Evolutionary conservation across 495 filamentous ascomycete genomes (phyloP), one percentile per base, ranked within the genome.

Genomic region (Trichoderma erinaceum): DNA sequence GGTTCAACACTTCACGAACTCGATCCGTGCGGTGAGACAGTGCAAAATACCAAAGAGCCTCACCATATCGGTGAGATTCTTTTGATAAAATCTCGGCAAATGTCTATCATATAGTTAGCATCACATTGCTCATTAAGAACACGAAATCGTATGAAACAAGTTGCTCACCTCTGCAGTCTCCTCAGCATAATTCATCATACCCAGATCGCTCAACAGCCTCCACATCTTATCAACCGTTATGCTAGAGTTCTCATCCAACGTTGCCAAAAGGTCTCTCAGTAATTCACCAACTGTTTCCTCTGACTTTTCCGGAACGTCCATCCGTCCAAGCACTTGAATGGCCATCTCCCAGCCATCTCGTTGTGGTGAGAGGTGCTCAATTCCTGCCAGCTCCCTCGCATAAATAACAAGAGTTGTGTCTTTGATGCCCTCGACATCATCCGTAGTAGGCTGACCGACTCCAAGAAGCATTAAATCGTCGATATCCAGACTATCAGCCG

Each of bases 341-440:
- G 91, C 88, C 68, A 97, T 76, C 76, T 97, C 90, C 93, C 93
- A 97, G 13, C 93, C 93, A 66, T 91, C 88, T 16, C 85, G 79
- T 56, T 71, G 67, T 12, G 74, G 64, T 1, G 72, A 71, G 25
- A 85, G 65, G 6, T 78, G 70, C 21, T 80, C 79, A 64, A 79
- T 77, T 48, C 82, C 75, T 32, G 77, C 77, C 66, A 86, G 70
- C n/a, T 82, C 78, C 65, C 83, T 83, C 1, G 92, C 90, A 78
- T 96, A 97, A 48, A 83, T 79, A n/a, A 84, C 82, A 11, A 96
- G 79, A 18, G 92, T 84, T 32, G 88, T 85, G 74, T 96, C 91
- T 72, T 89, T 89, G 69, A 86, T 77, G 13, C 84, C 84, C 15
- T 85, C 75, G 6, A 86, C 75, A 69, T 84, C 83, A n/a, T 66